Percentiles rank a stretch among this genome's conserved stretches.
These are phyloP conservation scores for Cyberlindnera mississippiensis DNA, from an alignment of 805 yeast species.

Conservation along the genomic window DNA sequence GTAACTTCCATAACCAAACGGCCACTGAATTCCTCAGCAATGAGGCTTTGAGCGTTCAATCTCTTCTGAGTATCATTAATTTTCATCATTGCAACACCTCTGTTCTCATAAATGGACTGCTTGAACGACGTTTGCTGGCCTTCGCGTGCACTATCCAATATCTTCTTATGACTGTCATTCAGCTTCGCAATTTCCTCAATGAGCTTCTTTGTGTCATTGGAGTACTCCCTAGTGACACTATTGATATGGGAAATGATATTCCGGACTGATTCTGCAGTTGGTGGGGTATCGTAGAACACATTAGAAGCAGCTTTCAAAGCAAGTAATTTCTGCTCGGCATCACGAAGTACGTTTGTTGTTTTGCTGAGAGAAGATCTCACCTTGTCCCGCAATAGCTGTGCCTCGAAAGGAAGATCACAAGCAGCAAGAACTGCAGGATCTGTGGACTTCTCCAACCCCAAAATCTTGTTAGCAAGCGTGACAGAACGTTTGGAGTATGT, in stretches of 20 bases:
- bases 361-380: conserved; percentile 14
- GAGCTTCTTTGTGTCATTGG: conserved; percentile 19
- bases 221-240: conserved; percentile 16
- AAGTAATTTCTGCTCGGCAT: conserved; percentile 18
- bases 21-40: conserved; percentile 7
- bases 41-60: conserved; percentile 4
- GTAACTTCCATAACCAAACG: conserved; percentile 15
- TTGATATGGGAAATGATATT: conserved; percentile 17
- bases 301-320: conserved; percentile 19
- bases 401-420: conserved; percentile 22
- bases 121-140: conserved; percentile 5
- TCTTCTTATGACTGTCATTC: conserved; percentile 20
- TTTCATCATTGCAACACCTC: conserved; percentile 16
- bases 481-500: conserved; percentile 5
- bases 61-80: conserved; percentile 14
- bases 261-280: conserved; percentile 14
- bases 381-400: conserved; percentile 14
- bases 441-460: conserved; percentile 1
- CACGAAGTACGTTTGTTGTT: conserved; percentile 13
- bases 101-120: conserved; percentile 7
- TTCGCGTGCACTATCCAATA: conserved; percentile 12
- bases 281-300: conserved; percentile 9
- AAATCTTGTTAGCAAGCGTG: conserved; percentile 10
- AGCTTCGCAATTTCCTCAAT: conserved; percentile 19
- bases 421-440: conserved; percentile 9